A percentile compares a stretch with the other conserved stretches of the same genome.
Evolutionary conservation across 345 rosid species (phyloP).

Genomic region (Geranium rotundifolium): DNA sequence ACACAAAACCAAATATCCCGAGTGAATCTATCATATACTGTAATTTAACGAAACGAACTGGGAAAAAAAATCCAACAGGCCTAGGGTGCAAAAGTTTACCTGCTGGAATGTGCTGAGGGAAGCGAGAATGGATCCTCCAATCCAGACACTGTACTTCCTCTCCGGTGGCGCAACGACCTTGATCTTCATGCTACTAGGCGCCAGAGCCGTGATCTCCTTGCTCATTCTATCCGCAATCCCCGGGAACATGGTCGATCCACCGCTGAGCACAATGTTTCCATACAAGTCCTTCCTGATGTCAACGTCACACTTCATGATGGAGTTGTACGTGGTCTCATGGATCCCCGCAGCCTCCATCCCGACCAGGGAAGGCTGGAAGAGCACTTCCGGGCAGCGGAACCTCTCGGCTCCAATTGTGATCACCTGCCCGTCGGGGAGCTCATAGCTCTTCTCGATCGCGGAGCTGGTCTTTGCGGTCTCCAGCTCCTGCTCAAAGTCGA

Average conservation of each 20-base stretch:
- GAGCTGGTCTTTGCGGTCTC: conserved; percentile 44
- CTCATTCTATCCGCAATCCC: conserved; percentile 47
- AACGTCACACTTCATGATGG: conserved; percentile 39
- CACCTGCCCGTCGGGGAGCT: conserved; percentile 39
- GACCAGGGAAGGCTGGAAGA: conserved; percentile 39
- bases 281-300: conserved; percentile 42
- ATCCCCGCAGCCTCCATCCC: conserved; percentile 43
- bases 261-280: conserved; percentile 41
- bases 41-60: no score
- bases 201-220: conserved; percentile 38
- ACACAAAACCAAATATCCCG: no score
- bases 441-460: conserved; percentile 31
- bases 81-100: conserved; percentile 11
- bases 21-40: not conserved
- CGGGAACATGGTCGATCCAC: conserved; percentile 46
- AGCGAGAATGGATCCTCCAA: conserved; percentile 43
- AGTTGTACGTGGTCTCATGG: conserved; percentile 38
- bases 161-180: conserved; percentile 52
- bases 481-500: conserved; percentile 42
- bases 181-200: conserved; percentile 43
- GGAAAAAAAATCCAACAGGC: no score
- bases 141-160: conserved; percentile 51
- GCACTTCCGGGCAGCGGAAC: conserved; percentile 45
- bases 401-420: conserved; percentile 43
- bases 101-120: conserved; percentile 52